Conservation (phyloP, 352 stramenopile species). For the Phytophthora macrochlamydospora region DNA sequence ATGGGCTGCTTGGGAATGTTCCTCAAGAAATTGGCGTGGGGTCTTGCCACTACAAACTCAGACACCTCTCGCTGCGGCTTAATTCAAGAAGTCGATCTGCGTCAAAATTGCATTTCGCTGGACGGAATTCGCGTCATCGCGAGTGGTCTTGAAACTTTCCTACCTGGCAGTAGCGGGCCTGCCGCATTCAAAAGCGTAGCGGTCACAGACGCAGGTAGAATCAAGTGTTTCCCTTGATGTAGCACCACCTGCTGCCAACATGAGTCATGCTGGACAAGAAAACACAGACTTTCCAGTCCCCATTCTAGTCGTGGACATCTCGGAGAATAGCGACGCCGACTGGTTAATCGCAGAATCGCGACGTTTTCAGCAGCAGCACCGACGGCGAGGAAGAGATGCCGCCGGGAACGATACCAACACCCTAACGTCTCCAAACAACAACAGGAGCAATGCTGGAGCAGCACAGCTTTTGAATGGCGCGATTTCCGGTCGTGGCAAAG, state of each 20-base stretch:
- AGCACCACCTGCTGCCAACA: not conserved
- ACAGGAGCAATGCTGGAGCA: conserved; percentile 8
- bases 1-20: conserved; percentile 44
- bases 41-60: not conserved
- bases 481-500: conserved; percentile 26
- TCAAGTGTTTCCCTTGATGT: conserved; percentile 51
- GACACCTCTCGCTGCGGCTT: not conserved
- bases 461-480: conserved; percentile 19
- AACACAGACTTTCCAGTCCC: conserved; percentile 3
- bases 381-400: conserved; percentile 13
- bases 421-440: conserved; percentile 22
- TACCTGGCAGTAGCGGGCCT: conserved; percentile 2
- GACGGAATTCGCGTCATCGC: conserved; percentile 66
- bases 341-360: conserved; percentile 36
- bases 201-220: conserved; percentile 49
- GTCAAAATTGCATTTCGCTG: conserved; percentile 73
- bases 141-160: conserved; percentile 47
- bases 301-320: conserved; percentile 57
- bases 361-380: conserved; percentile 22
- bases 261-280: conserved; percentile 10
- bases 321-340: conserved; percentile 48
- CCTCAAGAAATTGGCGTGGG: conserved; percentile 16
- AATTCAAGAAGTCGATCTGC: conserved; percentile 62
- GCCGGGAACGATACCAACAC: conserved; percentile 4
- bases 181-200: conserved; percentile 39